Base-by-base conservation (phyloP, 208 protist genomes). In the Acanthamoeba polyphaga region DNA sequence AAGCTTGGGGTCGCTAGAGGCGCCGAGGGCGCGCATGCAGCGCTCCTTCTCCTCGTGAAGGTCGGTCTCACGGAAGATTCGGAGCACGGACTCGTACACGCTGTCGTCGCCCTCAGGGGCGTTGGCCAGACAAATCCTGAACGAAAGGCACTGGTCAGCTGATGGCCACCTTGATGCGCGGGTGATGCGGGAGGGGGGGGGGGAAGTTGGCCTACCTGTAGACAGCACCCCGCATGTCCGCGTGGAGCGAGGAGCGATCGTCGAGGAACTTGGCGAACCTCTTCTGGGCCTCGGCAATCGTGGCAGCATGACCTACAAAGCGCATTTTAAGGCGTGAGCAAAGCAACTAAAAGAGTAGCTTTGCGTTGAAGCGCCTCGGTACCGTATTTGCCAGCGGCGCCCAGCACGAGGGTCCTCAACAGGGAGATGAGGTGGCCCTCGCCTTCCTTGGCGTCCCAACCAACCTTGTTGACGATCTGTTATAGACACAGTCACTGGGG, bases 21-120 rank as follows among this genome's bases (percentile, higher is more conserved):
- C 34, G 29, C 93, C 76, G 10, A 95, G 84, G 34, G 82, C 76
- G 51, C 82, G 93, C 70, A 95, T 92, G 82, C 93, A 95, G 34
- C 93, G 38, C 38, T 92, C 64, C 93, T 92, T 95, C 93, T 93
- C 93, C 84, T 95, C 93, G 58, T 91, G 93, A 8, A 93, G 60
- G 34, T 95, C 93, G 22, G 91, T 94, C 68, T 94, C 70, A 38
- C 70, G 91, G 91, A 68, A 94, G 29, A 94, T 80, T 22, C 55
- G n/a, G 49, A 97, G 78, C 8, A 97, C 15, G 66, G 88, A 70
- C 66, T 93, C 88, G 51, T 93, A 93, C 7, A 76, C 62, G 43
- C 62, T 93, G 43, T 32, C 60, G 29, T 93, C 88, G 29, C 66
- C 64, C 46, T 89, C 51, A 5, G 82, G 82, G 17, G 88, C 88